phyloP scores from a whole-genome alignment of 2,329 filamentous ascomycete species.

The Rutstroemia sp. region DNA sequence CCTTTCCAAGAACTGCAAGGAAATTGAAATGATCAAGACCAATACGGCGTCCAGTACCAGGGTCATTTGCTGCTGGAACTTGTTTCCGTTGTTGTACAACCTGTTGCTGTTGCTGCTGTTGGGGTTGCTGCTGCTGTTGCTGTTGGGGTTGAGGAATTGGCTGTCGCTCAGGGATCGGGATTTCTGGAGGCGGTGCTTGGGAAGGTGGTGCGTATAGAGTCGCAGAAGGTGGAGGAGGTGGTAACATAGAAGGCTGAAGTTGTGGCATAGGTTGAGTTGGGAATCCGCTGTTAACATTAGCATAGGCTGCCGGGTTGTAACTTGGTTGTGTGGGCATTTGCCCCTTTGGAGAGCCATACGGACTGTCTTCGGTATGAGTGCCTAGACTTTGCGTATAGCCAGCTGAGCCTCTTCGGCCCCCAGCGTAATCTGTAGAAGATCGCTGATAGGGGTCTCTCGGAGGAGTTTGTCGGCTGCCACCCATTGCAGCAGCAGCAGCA shows the following conservation, averaged over 20 bases:
- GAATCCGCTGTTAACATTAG: constrained; percentile 49
- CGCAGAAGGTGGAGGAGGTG: constrained; percentile 25
- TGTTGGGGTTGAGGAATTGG: constrained; percentile 15
- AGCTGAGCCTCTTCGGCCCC: constrained; percentile 14
- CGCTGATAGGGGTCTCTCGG: constrained; percentile 24
- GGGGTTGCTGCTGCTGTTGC: constrained; percentile 18
- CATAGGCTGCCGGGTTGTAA: constrained; percentile 75
- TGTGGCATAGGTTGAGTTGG: constrained; percentile 35
- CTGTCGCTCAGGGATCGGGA: constrained; percentile 2
- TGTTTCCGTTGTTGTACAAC: constrained; percentile 40
- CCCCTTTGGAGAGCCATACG: constrained; percentile 27
- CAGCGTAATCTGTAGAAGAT: constrained; percentile 24
- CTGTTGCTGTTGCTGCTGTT: constrained; percentile 26
- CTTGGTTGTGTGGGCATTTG: constrained; percentile 47
- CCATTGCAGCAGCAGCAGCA: constrained; percentile 39
- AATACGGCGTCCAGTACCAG: constrained; percentile 75
- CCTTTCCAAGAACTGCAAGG: constrained; percentile 93
- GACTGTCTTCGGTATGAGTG: constrained; percentile 19
- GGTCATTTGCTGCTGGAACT: constrained; percentile 62
- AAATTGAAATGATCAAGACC: constrained; percentile 99
- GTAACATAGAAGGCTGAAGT: constrained; percentile 14
- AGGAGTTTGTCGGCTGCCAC: constrained; percentile 27
- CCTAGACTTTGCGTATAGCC: constrained; percentile 19
- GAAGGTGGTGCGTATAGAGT: constrained; percentile 24
- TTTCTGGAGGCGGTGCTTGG: constrained; percentile 25